Base-by-base conservation (phyloP, 169 alveolate genomes). In the Plasmodium yoelii region DNA sequence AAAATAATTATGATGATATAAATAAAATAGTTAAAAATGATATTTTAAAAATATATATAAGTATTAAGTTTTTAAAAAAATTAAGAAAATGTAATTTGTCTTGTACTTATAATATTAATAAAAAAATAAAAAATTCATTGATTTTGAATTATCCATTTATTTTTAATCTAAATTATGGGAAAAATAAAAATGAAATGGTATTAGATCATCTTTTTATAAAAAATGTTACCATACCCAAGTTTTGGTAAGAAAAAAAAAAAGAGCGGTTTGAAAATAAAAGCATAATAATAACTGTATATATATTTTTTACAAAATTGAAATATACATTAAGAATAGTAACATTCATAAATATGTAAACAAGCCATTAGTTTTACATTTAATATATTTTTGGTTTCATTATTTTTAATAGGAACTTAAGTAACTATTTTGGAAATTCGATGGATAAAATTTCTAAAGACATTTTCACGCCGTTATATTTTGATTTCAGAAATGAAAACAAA, bases 41-140 rank as follows among this genome's bases (percentile, higher is more conserved):
- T 39, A 15, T 82, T 67, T n/a, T 49, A 57, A 82, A 82, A 61
- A 82, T 82, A 59, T 67, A 44, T 24, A 65, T 82, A 67, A 60
- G 68, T 70, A 67, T 70, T 39, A 46, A 55, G 8, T 56, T 53
- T 82, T 65, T 82, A 60, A 42, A 53, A 18, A 82, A 55, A 61
- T 24, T 82, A 65, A 82, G 46, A 39, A 65, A 67, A 19, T 53
- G 63, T 59, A 82, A 82, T 67, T 9, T 82, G 51, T 19, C 90
- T 24, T 82, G 84, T 22, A 65, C 24, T 15, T 34, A 59, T 47
- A 61, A 22, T n/a, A 82, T 82, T 8, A 53, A 42, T 44, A 68
- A 67, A 57, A 82, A 82, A 46, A 67, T 82, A 18, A 71, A 44
- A 55, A 82, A 68, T n/a, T 82, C 90, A 2, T 55, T 82, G 71